phyloP scores from a whole-genome alignment of 2,329 filamentous ascomycete genomes.

The Nothopassalora personata region DNA sequence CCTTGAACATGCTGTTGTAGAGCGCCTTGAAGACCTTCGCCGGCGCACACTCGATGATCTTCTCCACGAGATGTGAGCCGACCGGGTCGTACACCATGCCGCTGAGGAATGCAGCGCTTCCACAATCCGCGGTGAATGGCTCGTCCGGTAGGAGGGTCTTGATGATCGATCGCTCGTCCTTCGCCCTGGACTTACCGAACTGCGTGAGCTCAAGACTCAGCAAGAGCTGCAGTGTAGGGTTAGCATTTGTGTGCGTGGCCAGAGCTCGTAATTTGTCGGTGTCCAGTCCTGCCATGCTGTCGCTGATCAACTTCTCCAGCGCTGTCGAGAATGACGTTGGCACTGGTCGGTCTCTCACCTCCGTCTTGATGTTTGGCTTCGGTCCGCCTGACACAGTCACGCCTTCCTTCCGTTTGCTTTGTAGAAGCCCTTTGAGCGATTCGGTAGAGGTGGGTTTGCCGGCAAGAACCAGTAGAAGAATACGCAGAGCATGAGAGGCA shows the following conservation, averaged over 20 bases:
- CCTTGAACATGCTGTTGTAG: slow-evolving; percentile 72
- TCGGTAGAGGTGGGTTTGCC: slow-evolving; percentile 71
- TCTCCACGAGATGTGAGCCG: slow-evolving; percentile 84
- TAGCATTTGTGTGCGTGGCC: slow-evolving; percentile 83
- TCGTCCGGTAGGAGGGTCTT: slow-evolving; percentile 75
- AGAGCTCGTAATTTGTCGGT: slow-evolving; percentile 75
- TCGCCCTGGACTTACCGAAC: slow-evolving; percentile 61
- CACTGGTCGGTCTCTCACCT: slow-evolving; percentile 48
- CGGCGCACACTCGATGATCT: slow-evolving; percentile 71
- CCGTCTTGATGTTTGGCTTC: slow-evolving; percentile 44
- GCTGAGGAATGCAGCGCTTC: slow-evolving; percentile 75
- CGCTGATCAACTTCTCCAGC: slow-evolving; percentile 73
- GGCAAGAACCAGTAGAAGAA: slow-evolving; percentile 78
- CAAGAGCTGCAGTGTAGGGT: slow-evolving; percentile 86
- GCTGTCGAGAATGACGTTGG: slow-evolving; percentile 74
- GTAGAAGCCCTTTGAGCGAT: slow-evolving; percentile 66
- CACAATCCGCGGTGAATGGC: slow-evolving; percentile 65
- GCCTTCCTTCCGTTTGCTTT: slow-evolving; percentile 89
- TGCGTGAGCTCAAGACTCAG: slow-evolving; percentile 78
- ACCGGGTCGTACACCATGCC: slow-evolving; percentile 84
- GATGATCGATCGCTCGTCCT: slow-evolving; percentile 64
- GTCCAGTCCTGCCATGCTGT: slow-evolving; percentile 70
- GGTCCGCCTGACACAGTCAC: slow-evolving; percentile 56
- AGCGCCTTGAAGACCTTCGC: slow-evolving; percentile 88
- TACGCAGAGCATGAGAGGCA: slow-evolving; percentile 83